These are phyloP conservation scores for Mycena maculata DNA, from an alignment of 768 basidiomycete species.

Conservation along the genomic window DNA sequence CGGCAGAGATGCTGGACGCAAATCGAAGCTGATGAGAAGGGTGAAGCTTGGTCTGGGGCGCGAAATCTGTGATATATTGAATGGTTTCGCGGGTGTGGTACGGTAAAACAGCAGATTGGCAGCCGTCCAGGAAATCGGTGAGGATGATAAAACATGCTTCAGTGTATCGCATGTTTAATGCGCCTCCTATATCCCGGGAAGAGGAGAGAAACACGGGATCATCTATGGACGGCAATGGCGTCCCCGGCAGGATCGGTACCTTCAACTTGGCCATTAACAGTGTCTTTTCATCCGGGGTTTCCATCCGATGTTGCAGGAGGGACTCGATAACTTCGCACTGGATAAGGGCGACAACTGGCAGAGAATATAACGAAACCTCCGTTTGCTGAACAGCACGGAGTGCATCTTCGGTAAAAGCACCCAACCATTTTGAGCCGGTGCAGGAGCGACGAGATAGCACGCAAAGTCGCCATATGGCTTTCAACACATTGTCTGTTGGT, in stretches of 20 bases:
- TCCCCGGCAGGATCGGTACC: neutral
- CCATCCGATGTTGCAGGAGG: neutral
- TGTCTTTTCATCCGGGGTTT: neutral
- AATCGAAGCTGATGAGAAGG: neutral
- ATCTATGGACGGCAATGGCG: no score
- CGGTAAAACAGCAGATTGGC: neutral
- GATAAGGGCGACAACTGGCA: neutral
- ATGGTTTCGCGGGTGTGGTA: neutral
- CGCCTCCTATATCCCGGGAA: neutral
- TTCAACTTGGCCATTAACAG: neutral
- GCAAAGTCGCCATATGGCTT: neutral
- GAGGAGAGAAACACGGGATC: neutral
- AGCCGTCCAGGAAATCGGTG: neutral
- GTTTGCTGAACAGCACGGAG: constrained; percentile 1
- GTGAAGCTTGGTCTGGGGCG: neutral
- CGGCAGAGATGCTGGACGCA: neutral
- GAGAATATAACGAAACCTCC: neutral
- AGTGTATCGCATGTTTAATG: neutral
- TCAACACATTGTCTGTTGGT: neutral
- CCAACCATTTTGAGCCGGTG: neutral
- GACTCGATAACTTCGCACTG: neutral
- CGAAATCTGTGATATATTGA: no score
- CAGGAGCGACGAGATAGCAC: neutral
- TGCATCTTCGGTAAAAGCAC: neutral
- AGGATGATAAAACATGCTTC: neutral